Evolutionary conservation across 148 eudicot genomes (phyloP).

Genomic region (Oxyria digyna): DNA sequence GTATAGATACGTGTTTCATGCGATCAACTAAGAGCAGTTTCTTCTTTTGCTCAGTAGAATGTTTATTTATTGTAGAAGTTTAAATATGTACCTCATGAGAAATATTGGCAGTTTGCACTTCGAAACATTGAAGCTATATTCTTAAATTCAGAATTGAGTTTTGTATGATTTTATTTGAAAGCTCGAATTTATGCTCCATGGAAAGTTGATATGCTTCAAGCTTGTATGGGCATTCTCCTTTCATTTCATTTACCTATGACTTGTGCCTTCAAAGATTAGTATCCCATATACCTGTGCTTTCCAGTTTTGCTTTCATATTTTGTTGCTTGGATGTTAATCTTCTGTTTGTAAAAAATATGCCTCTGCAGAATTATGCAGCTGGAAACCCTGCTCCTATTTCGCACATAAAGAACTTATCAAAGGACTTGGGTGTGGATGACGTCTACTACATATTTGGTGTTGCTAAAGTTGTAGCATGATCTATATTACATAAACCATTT

Average conservation of each 20-base stretch:
- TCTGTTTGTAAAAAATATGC: not conserved
- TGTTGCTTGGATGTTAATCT: not conserved
- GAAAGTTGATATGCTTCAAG: no score
- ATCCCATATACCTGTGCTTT: not conserved
- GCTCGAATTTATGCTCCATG: no score
- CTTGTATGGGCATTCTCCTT: not conserved
- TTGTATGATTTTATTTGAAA: no score
- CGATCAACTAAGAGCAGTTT: not conserved
- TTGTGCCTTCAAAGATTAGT: not conserved
- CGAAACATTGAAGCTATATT: no score
- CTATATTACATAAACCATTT: not conserved
- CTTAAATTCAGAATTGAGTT: no score
- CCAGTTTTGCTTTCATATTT: not conserved
- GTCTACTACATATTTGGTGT: constrained; percentile 68
- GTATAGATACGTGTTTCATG: not conserved
- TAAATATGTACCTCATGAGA: no score
- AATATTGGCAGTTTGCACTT: no score
- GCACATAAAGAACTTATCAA: constrained; percentile 89
- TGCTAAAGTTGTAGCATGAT: no score
- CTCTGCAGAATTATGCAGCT: constrained; percentile 68
- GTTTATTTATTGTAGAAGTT: not conserved
- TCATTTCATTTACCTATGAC: not conserved
- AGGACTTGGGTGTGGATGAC: constrained; percentile 74
- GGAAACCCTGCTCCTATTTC: constrained; percentile 68
- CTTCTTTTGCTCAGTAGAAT: not conserved